phyloP scores from a whole-genome alignment of 331 rosid species.

The Spiraea crenata region DNA sequence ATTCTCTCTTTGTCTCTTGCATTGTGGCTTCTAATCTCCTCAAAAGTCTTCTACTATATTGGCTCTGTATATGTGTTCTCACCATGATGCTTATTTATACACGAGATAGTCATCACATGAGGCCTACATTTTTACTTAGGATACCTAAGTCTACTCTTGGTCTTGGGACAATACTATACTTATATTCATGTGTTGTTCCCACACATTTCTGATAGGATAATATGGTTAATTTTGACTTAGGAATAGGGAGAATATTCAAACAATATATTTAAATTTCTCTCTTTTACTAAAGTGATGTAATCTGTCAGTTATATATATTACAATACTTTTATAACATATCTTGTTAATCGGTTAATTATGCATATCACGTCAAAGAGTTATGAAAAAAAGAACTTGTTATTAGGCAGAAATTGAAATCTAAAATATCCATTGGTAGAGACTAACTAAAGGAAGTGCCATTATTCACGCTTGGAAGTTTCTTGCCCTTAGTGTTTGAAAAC shows the following conservation, averaged over 20 bases:
- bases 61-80: constrained; percentile 9
- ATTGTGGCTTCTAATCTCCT: constrained; percentile 24
- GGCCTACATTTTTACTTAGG: background rate
- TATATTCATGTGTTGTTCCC: background rate
- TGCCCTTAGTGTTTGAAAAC: constrained; percentile 1
- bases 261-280: background rate
- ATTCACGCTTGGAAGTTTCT: constrained; percentile 8
- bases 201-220: too few relatives aligned
- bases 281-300: fast-evolving
- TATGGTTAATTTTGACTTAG: too few relatives aligned
- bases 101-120: background rate
- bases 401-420: background rate
- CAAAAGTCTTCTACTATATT: background rate
- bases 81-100: constrained; percentile 4
- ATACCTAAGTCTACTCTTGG: background rate
- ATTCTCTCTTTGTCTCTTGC: constrained; percentile 50
- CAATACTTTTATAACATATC: too few relatives aligned
- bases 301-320: too few relatives aligned
- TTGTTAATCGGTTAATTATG: too few relatives aligned
- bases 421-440: background rate
- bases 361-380: too few relatives aligned
- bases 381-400: too few relatives aligned
- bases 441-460: background rate
- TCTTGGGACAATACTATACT: background rate
- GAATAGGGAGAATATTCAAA: too few relatives aligned